Conservation (phyloP, 192 early-diverging fungal genomes). For the Rhizophagus prolifer region DNA sequence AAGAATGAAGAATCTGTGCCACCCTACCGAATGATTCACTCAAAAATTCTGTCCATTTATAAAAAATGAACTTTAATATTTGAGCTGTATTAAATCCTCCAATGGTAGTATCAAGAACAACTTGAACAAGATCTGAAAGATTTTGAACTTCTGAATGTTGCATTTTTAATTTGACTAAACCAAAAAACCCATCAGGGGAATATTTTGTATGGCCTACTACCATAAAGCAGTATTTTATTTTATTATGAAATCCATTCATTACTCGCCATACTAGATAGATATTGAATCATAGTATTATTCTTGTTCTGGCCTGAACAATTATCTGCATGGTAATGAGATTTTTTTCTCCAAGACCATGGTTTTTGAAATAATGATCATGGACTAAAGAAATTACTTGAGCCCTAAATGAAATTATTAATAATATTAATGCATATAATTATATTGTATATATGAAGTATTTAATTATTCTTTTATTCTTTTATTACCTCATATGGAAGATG, state of each 20-base stretch:
- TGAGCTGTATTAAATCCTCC: not conserved
- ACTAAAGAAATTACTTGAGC: no score
- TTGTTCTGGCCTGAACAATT: no score
- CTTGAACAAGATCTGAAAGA: not conserved
- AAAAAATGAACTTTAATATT: not conserved
- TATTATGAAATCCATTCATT: not conserved
- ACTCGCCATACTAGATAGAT: not conserved
- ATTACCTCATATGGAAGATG: no score
- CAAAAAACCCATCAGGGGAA: not conserved
- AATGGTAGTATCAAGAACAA: not conserved
- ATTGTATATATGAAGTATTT: no score
- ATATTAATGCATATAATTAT: no score
- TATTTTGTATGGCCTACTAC: not conserved
- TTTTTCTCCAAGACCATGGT: no score
- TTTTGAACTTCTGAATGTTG: not conserved
- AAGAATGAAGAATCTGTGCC: not conserved
- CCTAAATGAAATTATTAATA: no score
- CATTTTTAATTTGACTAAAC: no score
- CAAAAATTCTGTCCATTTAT: not conserved
- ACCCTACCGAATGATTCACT: not conserved
- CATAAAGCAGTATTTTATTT: not conserved
- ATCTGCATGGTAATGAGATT: no score
- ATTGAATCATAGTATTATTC: not conserved
- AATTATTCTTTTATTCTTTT: no score
- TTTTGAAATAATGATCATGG: no score